Base-by-base conservation (phyloP, 2,329 filamentous ascomycete species). In the Fusarium kyushuense region DNA sequence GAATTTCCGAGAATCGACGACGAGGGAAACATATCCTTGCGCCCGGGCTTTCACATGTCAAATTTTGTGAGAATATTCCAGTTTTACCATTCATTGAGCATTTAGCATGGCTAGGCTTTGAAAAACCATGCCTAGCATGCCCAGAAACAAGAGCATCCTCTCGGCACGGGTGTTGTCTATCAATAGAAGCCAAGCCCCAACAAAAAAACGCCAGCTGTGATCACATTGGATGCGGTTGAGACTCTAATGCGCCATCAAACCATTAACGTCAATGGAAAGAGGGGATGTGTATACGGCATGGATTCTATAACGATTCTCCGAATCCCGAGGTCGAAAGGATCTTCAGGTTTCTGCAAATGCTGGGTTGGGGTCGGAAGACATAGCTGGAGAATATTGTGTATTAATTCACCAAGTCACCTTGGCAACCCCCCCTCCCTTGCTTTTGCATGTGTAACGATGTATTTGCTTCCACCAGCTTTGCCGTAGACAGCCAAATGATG, bases 251-350 rank as follows among this genome's bases (percentile, higher is more conserved):
- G 47, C 63, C 49, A 55, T 48, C 30, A 38, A 29, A 46, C 13
- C 32, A 45, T 32, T 38, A 29, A 38, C n/a, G n/a, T 21, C 35
- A 38, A 14, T 13, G 35, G n/a, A 49, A 17, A 33, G 47, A 33
- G 54, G 58, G 45, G 29, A 45, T 38, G 53, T 64, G 56, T 56
- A 36, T n/a, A 61, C 47, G 14, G 21, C 27, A 27, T n/a, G n/a
- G n/a, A n/a, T 17, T 21, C 13, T 19, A 17, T 27, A 16, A 21
- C 36, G n/a, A 27, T n/a, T n/a, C n/a, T n/a, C n/a, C n/a, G n/a
- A n/a, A 43, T 59, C 35, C 63, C 65, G 66, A 69, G 66, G 66
- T 32, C 57, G 38, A 70, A 70, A 54, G 56, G 66, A 67, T 67
- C 62, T 63, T 38, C 51, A 43, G 35, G 27, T 40, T 60, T 40